Evolutionary conservation across 177 flowering plant genomes (phyloP), one percentile per base, ranked within the genome.

Genomic region (Vitis hybrid): DNA sequence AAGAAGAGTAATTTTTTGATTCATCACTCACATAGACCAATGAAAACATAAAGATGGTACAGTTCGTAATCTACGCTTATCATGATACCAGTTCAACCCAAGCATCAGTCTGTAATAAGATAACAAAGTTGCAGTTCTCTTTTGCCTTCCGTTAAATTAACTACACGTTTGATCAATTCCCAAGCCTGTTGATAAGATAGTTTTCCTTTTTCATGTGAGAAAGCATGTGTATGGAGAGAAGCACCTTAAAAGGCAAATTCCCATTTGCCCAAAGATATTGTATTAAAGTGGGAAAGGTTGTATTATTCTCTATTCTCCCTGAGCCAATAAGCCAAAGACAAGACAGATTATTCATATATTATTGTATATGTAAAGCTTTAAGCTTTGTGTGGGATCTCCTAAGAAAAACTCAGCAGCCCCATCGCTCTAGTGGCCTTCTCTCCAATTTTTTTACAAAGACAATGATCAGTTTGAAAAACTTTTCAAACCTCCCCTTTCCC

Each of bases 201-300:
- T 59, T 63, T 73, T 19, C 14, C 11, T 71, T 59, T 44, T 19
- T 44, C 52, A 57, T 68, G 44, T 47, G 59, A 64, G 58, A 68
- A 59, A 69, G 64, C 64, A 59, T 63, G 71, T 70, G 69, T 22
- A 71, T 59, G 75, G 71, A 71, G 75, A 68, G 75, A 71, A 73
- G 75, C 84, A 80, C 83, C 76, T 78, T 19, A 76, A 82, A 86
- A 84, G 83, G 71, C 19, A 69, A 78, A 73, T 73, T 65, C 76
- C 86, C 79, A 84, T 81, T 78, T 68, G 76, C 67, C 59, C 67
- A 67, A 65, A 77, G 84, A 86, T 84, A 83, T 80, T 71, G n/a
- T 82, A 52, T 47, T 75, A 54, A 22, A 79, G 64, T 31, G 17
- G 12, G 47, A 61, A 28, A 62, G 62, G 78, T 71, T 74, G 76